Evolutionary conservation across 345 rosid species (phyloP).

Genomic region (Eucalyptus globulus): DNA sequence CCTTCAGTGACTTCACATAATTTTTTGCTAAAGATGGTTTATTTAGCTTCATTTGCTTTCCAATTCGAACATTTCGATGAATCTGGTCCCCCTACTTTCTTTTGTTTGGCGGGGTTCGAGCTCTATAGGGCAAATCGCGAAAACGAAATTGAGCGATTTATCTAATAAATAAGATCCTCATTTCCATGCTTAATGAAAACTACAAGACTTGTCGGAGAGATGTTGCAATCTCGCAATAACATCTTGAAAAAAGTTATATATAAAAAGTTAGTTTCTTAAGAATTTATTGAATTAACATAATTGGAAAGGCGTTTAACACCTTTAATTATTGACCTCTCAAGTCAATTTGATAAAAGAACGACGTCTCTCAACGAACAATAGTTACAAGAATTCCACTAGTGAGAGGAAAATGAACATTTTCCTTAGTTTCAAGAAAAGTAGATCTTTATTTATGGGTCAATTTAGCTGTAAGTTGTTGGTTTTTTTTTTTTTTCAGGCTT

Average conservation of each 20-base stretch:
- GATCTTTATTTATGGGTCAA: neutral
- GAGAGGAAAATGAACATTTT: neutral
- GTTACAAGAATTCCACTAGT: neutral
- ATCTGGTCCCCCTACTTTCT: neutral
- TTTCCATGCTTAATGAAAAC: neutral
- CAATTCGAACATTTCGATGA: neutral
- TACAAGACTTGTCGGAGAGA: accelerated
- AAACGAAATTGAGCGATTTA: accelerated
- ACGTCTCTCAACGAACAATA: neutral
- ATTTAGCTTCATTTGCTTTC: neutral
- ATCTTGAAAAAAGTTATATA: neutral
- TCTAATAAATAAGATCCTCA: neutral
- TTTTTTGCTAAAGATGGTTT: neutral
- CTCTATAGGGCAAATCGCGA: accelerated
- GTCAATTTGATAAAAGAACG: neutral
- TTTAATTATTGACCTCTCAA: neutral
- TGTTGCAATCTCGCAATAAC: accelerated
- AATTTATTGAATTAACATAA: neutral
- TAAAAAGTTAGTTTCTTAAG: neutral
- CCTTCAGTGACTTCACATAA: neutral
- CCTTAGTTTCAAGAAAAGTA: neutral
- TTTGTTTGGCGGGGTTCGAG: neutral
- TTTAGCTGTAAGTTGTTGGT: neutral
- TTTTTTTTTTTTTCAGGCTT: neutral
- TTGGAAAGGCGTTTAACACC: accelerated